Conservation (phyloP, 2,329 filamentous ascomycete species). For the Chalaropsis thielavioides region DNA sequence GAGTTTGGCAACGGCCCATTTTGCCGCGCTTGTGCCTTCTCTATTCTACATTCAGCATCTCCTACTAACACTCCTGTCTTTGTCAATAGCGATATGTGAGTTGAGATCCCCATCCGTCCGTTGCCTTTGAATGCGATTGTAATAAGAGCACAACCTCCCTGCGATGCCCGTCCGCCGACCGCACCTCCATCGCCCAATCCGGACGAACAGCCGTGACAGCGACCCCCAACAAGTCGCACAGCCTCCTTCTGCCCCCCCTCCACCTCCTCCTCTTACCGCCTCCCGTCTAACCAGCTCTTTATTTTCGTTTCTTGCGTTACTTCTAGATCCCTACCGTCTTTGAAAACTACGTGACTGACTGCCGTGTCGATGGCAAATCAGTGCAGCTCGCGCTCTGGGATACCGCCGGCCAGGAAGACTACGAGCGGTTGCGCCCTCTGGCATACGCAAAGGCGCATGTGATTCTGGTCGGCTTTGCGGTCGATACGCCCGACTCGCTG, state of each 20-base stretch:
- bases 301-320: not conserved
- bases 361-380: constrained; percentile 94
- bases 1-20: constrained; percentile 30
- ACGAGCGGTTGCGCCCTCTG: constrained; percentile 83
- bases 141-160: too few relatives aligned
- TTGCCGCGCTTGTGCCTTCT: constrained; percentile 16
- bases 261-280: not conserved
- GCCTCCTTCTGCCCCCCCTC: not conserved
- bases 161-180: not conserved
- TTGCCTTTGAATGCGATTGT: not conserved
- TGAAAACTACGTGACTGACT: constrained; percentile 98
- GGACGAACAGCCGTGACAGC: not conserved
- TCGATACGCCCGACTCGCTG: constrained; percentile 88
- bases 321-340: constrained; percentile 89
- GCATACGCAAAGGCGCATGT: constrained; percentile 97
- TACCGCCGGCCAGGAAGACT: constrained; percentile 98
- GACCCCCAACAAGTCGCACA: not conserved
- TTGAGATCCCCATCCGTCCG: constrained; percentile 13
- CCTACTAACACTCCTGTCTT: not conserved
- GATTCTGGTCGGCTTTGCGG: constrained; percentile 86
- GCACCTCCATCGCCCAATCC: not conserved
- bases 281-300: not conserved
- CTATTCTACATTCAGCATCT: constrained; percentile 20
- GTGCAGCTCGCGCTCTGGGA: constrained; percentile 97
- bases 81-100: constrained; percentile 42